These are phyloP conservation scores for Microdochium trichocladiopsis DNA, from an alignment of 2,329 filamentous ascomycete species.

Conservation along the genomic window DNA sequence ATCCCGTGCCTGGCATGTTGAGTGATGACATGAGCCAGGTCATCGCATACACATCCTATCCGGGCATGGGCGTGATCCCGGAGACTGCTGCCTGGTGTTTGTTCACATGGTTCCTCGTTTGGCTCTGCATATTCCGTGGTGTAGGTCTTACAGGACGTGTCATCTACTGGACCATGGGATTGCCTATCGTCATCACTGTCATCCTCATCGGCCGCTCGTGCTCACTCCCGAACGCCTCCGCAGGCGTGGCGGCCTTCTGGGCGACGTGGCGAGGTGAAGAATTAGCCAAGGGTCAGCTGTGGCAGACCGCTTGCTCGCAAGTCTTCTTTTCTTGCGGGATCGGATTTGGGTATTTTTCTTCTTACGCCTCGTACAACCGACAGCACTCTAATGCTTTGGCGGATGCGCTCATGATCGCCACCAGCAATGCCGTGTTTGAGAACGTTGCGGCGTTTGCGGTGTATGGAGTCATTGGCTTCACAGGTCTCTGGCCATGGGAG, in stretches of 20 bases:
- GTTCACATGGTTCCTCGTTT: constrained; percentile 54
- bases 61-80: constrained; percentile 36
- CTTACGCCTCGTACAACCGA: constrained; percentile 52
- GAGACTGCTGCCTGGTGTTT: constrained; percentile 51
- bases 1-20: constrained; percentile 29
- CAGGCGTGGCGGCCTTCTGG: constrained; percentile 41
- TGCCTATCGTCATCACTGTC: constrained; percentile 49
- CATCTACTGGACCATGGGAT: constrained; percentile 55
- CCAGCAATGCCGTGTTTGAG: constrained; percentile 49
- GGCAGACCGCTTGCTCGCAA: constrained; percentile 54
- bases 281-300: constrained; percentile 42
- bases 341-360: constrained; percentile 52
- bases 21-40: constrained; percentile 29
- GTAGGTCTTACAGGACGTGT: constrained; percentile 51
- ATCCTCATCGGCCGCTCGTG: constrained; percentile 46
- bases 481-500: constrained; percentile 26
- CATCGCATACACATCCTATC: constrained; percentile 36
- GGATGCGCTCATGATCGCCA: constrained; percentile 48
- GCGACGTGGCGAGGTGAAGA: constrained; percentile 39
- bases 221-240: constrained; percentile 45
- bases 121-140: constrained; percentile 52
- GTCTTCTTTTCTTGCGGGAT: constrained; percentile 54
- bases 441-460: constrained; percentile 40
- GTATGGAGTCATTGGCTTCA: constrained; percentile 48
- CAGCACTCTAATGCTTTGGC: constrained; percentile 51